These are phyloP conservation scores for Acacia pycnantha DNA, from an alignment of 331 rosid species.

Conservation along the genomic window DNA sequence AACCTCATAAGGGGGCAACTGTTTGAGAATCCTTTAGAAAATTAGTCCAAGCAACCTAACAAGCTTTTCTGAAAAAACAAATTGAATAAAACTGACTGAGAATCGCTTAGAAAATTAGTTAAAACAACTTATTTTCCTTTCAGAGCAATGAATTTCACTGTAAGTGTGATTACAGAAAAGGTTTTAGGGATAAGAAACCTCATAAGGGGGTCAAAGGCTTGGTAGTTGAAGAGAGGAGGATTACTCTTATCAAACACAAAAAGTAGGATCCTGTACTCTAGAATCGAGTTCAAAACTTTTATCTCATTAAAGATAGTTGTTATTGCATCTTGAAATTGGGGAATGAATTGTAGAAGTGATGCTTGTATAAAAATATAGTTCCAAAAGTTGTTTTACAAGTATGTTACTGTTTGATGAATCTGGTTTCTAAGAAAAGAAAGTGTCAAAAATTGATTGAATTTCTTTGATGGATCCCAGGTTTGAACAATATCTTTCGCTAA, in stretches of 20 bases:
- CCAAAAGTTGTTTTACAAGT: not conserved
- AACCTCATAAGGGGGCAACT: slow-evolving; percentile 2
- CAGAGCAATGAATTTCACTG: not conserved
- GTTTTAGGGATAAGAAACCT: slow-evolving; percentile 1
- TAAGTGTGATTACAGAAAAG: not conserved
- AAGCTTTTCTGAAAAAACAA: not conserved
- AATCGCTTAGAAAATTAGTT: not conserved
- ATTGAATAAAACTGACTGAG: not conserved
- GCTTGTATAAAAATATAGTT: not conserved
- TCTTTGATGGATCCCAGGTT: not conserved
- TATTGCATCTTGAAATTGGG: not conserved
- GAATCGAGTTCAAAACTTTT: not conserved
- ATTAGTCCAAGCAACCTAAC: not conserved
- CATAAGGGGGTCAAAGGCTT: not conserved
- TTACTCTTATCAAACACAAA: not conserved
- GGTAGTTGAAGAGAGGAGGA: slow-evolving; percentile 4
- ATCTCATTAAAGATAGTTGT: not conserved
- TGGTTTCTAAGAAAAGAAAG: slow-evolving; percentile 1
- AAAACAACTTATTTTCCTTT: not conserved
- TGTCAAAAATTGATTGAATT: not conserved
- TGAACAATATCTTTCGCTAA: not conserved
- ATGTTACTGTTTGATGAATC: not conserved
- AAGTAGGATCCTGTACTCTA: not conserved
- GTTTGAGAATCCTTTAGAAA: not conserved
- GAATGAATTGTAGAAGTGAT: not conserved